Base-by-base conservation (phyloP, 2,329 filamentous ascomycete genomes). In the Botrytis medusae region DNA sequence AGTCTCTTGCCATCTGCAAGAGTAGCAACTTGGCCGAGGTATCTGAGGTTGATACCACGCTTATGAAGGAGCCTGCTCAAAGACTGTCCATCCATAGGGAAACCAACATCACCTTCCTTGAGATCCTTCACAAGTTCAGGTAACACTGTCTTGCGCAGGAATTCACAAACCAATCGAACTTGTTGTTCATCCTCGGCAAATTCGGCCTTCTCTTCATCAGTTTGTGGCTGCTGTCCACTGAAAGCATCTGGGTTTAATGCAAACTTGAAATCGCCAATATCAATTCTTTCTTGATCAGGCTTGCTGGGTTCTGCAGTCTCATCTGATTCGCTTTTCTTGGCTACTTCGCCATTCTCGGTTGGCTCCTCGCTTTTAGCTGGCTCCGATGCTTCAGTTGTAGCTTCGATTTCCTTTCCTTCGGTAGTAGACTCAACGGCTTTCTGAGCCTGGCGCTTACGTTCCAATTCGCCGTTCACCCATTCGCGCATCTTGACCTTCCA, bases 31-130 rank as follows among this genome's bases (percentile, higher is more conserved):
- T 91, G 92, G 77, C 96, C 96, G n/a, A 98, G 87, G 82, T 99
- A 99, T 80, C 97, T 90, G 75, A 98, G 88, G 84, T 99, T 99
- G 85, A 99, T 95, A 84, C 96, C 96, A 60, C 95, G 93, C 87
- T 97, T 97, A 86, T 99, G 96, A 80, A 99, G 87, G 69, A 98
- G 88, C 77, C 91, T 90, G 79, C 92, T 93, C 74, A 99, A 86
- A 32, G 95, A 98, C 80, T 93, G 89, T n/a, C 96, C 96, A 79
- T 99, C 97, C 94, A 98, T 98, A 20, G 96, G 96, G 85, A 98
- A 98, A 79, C 95, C 96, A 77, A 97, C 92, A 78, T 99, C 95
- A 10, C 94, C 95, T 77, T 97, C 93, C 80, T 92, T 92, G 74
- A 99, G 88, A 79, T 99, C 95, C 75, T 92, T 90, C 73, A 98